These are phyloP conservation scores for Eimeria praecox DNA, from an alignment of 169 alveolate species.

Conservation along the genomic window DNA sequence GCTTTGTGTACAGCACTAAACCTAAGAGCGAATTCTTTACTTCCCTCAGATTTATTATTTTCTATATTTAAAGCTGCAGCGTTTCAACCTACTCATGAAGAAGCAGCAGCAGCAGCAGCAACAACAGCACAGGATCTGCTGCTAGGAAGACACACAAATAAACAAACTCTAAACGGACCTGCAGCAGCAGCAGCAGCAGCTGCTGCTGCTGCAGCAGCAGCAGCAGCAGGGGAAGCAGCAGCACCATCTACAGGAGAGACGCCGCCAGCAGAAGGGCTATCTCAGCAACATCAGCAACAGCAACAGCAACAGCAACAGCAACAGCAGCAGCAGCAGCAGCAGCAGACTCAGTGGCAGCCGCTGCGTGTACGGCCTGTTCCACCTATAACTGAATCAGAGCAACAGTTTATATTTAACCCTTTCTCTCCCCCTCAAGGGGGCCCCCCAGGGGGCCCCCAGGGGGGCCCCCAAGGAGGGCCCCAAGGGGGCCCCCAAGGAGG, in stretches of 20 bases:
- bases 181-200: neutral
- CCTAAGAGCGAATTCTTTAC: neutral
- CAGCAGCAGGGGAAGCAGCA: conserved; percentile 61
- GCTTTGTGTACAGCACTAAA: neutral
- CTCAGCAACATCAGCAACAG: conserved; percentile 38
- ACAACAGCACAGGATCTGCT: conserved; percentile 8
- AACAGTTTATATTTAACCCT: conserved; percentile 38
- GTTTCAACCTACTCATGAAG: conserved; percentile 31
- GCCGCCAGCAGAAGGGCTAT: neutral
- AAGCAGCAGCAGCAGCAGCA: conserved; percentile 44
- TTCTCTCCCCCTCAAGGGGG: neutral
- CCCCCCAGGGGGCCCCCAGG: no score
- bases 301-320: conserved; percentile 36
- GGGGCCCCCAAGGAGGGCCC: conserved; percentile 4
- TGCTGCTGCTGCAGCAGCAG: neutral
- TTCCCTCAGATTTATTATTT: conserved; percentile 39
- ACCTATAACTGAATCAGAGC: conserved; percentile 13
- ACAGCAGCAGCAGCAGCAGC: conserved; percentile 59
- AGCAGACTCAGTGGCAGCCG: conserved; percentile 49
- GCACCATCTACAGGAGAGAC: neutral
- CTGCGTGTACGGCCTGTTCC: conserved; percentile 30
- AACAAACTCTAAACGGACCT: neutral
- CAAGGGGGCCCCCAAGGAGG: conserved; percentile 27
- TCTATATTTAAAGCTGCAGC: conserved; percentile 16
- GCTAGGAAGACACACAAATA: neutral